Conservation (phyloP, 352 stramenopile species). For the Globisporangium okanoganense region DNA sequence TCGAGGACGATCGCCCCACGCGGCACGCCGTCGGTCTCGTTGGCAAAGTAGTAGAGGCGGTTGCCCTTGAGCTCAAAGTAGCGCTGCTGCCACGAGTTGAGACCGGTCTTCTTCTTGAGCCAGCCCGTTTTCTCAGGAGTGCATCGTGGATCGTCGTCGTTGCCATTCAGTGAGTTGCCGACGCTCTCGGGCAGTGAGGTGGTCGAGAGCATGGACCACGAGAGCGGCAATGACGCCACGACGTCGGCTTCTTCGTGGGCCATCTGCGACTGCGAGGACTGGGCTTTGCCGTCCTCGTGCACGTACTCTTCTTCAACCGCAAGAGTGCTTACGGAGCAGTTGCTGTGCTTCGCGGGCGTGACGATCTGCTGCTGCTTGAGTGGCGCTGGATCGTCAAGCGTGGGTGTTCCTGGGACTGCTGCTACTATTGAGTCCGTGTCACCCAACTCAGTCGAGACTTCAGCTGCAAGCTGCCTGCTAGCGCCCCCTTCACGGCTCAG, state of each 20-base stretch:
- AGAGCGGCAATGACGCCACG: conserved; percentile 41
- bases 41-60: conserved; percentile 75
- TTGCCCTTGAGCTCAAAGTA: conserved; percentile 85
- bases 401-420: background rate
- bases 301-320: conserved; percentile 17
- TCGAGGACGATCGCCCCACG: conserved; percentile 68
- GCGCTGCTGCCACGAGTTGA: conserved; percentile 70
- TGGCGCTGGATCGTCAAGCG: background rate
- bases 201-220: conserved; percentile 63
- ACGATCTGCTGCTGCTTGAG: background rate
- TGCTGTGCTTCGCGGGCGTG: conserved; percentile 7
- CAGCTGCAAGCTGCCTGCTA: background rate
- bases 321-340: conserved; percentile 19
- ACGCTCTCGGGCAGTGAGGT: conserved; percentile 33
- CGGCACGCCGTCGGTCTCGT: conserved; percentile 66
- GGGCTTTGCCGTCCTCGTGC: conserved; percentile 7
- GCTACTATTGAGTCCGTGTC: background rate
- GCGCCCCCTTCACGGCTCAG: background rate
- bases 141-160: conserved; percentile 23
- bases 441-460: background rate
- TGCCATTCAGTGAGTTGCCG: conserved; percentile 20
- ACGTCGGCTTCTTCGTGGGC: conserved; percentile 26
- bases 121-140: conserved; percentile 66
- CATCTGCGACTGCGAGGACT: background rate
- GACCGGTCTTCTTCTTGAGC: conserved; percentile 79